These are phyloP conservation scores for Trifolium subterraneum DNA, from an alignment of 306 rosid species.

Conservation along the genomic window DNA sequence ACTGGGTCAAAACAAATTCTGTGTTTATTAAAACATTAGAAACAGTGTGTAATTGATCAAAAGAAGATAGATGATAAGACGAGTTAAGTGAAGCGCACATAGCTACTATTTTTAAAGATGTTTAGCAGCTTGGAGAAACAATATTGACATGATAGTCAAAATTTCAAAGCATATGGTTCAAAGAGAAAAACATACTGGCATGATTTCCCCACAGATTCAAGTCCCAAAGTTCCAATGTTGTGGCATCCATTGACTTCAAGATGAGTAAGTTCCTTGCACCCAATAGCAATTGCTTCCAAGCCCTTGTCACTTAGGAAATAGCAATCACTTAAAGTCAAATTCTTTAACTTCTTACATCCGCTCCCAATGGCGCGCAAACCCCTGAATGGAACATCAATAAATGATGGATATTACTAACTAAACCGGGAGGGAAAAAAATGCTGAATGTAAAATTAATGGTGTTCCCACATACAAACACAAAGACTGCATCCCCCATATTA, in stretches of 20 bases:
- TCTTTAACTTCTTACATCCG: constrained; percentile 91
- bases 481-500: not conserved
- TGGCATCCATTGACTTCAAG: constrained; percentile 98
- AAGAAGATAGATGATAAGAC: constrained; percentile 5
- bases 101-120: not conserved
- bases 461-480: not conserved
- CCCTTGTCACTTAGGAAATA: constrained; percentile 86
- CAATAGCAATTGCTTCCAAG: constrained; percentile 89
- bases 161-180: no score
- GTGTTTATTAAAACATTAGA: no score
- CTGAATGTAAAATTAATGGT: constrained; percentile 1
- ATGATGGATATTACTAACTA: constrained; percentile 23
- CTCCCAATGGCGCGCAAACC: constrained; percentile 76
- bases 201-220: constrained; percentile 83
- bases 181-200: constrained; percentile 74
- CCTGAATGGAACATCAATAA: constrained; percentile 52
- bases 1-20: no score
- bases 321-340: constrained; percentile 85
- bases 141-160: no score
- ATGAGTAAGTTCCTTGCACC: constrained; percentile 90
- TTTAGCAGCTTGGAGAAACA: no score
- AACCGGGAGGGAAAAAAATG: not conserved
- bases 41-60: not conserved
- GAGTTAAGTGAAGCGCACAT: constrained; percentile 3
- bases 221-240: constrained; percentile 82